A percentile compares a stretch with the other conserved stretches of the same genome.
These are phyloP conservation scores for Pythium monospermum DNA, from an alignment of 352 stramenopile genomes.

Conservation along the genomic window DNA sequence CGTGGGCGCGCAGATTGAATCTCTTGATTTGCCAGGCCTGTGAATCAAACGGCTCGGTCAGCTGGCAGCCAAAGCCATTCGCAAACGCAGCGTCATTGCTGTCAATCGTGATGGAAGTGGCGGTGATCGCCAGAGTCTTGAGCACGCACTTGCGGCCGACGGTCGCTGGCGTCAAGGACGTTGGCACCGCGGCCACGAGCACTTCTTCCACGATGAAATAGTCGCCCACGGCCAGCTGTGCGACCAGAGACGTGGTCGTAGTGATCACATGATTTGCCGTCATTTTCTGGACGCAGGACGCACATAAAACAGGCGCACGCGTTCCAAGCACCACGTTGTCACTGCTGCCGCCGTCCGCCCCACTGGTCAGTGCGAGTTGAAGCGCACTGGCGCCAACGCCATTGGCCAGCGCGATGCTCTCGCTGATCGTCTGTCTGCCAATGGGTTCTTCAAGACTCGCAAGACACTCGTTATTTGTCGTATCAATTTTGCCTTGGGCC, in stretches of 20 bases:
- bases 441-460: constrained; percentile 34
- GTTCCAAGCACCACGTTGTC: constrained; percentile 26
- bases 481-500: constrained; percentile 50
- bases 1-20: constrained; percentile 61
- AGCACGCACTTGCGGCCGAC: constrained; percentile 44
- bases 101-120: constrained; percentile 15
- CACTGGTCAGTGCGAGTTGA: constrained; percentile 35
- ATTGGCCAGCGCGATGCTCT: constrained; percentile 25
- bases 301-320: constrained; percentile 37
- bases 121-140: constrained; percentile 15
- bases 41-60: constrained; percentile 38
- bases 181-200: constrained; percentile 26
- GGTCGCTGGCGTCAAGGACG: constrained; percentile 35
- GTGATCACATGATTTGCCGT: constrained; percentile 28
- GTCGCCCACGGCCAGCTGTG: constrained; percentile 15
- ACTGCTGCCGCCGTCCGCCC: constrained; percentile 18
- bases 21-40: constrained; percentile 52
- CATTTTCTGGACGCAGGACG: constrained; percentile 56
- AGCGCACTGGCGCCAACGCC: constrained; percentile 30
- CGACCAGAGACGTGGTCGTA: constrained; percentile 30
- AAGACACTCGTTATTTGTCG: constrained; percentile 48
- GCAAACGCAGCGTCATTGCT: constrained; percentile 15
- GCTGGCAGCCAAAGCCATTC: constrained; percentile 30
- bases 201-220: constrained; percentile 73
- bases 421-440: constrained; percentile 39